Conservation (phyloP, 176 grass and related monocot species). For the Bolboschoenus planiculmis region DNA sequence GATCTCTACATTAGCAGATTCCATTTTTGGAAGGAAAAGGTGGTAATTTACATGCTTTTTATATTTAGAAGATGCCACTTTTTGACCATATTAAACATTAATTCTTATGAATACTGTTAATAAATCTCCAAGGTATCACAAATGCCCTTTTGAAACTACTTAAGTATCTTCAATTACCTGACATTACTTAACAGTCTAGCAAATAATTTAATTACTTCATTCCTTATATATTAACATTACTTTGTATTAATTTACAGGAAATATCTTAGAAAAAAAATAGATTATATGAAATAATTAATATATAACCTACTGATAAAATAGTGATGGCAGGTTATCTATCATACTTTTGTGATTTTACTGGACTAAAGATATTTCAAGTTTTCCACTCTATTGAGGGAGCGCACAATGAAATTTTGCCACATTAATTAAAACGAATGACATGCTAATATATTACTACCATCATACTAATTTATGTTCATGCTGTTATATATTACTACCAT, state of each 20-base stretch:
- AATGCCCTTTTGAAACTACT: not conserved
- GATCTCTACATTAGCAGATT: constrained; percentile 71
- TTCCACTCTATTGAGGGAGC: not conserved
- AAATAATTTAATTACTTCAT: not conserved
- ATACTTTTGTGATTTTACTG: not conserved
- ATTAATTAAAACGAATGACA: not conserved
- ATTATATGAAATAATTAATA: not conserved
- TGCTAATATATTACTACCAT: not conserved
- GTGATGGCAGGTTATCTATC: not conserved
- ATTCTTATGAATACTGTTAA: not conserved
- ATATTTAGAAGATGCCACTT: not conserved
- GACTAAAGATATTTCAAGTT: not conserved
- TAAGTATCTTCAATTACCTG: not conserved
- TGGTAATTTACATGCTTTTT: not conserved
- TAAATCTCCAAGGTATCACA: not conserved
- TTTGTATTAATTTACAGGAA: not conserved
- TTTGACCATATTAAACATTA: not conserved
- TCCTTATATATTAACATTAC: not conserved
- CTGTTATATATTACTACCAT: not conserved
- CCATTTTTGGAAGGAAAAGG: constrained; percentile 61
- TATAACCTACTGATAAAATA: not conserved
- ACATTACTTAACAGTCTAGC: not conserved
- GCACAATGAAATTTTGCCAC: not conserved
- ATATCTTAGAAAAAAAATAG: not conserved
- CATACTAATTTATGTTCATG: not conserved